Conservation (phyloP, 2,329 filamentous ascomycete genomes). For the Grosmannia serpens region DNA sequence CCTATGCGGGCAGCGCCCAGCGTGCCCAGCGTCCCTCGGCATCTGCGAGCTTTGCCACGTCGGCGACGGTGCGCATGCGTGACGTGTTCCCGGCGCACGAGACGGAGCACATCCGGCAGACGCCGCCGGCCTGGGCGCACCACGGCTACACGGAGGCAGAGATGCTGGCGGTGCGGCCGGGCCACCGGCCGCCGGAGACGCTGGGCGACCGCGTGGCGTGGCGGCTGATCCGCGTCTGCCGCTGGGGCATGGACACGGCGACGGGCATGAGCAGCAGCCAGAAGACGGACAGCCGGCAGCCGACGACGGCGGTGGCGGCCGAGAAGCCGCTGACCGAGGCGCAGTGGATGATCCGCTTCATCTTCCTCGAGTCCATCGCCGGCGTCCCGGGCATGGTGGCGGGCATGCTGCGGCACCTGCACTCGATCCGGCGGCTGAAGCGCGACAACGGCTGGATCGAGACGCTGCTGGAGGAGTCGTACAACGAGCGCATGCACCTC, state of each 20-base stretch:
- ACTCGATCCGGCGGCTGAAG: constrained; percentile 73
- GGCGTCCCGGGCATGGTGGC: constrained; percentile 96
- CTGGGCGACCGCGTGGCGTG: constrained; percentile 72
- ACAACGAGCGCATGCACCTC: constrained; percentile 89
- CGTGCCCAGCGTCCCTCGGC: constrained; percentile 2
- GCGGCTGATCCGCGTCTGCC: constrained; percentile 60
- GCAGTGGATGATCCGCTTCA: constrained; percentile 80
- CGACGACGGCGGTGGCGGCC: constrained; percentile 41
- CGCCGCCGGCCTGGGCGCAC: constrained; percentile 57
- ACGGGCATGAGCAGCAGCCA: constrained; percentile 67
- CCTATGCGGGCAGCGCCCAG: background rate
- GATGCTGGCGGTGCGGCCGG: constrained; percentile 62
- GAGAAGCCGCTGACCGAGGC: constrained; percentile 61
- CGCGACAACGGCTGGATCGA: constrained; percentile 97
- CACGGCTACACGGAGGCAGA: constrained; percentile 67
- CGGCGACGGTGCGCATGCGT: constrained; percentile 31
- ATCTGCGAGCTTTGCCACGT: constrained; percentile 35
- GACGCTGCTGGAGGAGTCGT: constrained; percentile 77
- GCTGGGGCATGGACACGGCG: constrained; percentile 69
- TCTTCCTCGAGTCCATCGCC: constrained; percentile 91
- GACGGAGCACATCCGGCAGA: constrained; percentile 49
- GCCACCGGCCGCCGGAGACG: constrained; percentile 62
- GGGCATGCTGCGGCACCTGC: constrained; percentile 83
- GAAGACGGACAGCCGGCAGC: constrained; percentile 45
- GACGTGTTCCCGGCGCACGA: constrained; percentile 53